Conservation (phyloP, 2,329 filamentous ascomycete genomes). For the Trichophyton simii region DNA sequence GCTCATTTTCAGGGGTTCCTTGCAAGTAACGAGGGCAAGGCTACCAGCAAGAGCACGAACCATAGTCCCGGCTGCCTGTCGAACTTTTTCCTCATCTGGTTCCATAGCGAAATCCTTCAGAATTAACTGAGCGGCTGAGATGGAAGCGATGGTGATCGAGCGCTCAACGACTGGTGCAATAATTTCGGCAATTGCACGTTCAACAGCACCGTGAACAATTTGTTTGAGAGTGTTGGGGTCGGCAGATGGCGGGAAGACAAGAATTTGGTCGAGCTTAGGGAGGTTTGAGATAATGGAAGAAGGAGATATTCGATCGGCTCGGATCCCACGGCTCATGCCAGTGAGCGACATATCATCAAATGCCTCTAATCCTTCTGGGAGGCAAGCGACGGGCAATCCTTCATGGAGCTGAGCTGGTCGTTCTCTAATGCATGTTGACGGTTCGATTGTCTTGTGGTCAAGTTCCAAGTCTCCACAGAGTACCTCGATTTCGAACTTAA, state of each 20-base stretch:
- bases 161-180: slow-evolving; percentile 95
- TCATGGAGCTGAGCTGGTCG: slow-evolving; percentile 53
- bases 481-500: slow-evolving; percentile 98
- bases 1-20: slow-evolving; percentile 89
- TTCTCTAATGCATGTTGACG: slow-evolving; percentile 73
- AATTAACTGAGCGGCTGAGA: slow-evolving; percentile 89
- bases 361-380: slow-evolving; percentile 58
- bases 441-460: slow-evolving; percentile 85
- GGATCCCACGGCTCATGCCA: slow-evolving; percentile 54
- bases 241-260: slow-evolving; percentile 65
- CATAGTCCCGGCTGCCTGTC: slow-evolving; percentile 80
- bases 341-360: slow-evolving; percentile 77
- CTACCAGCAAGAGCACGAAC: slow-evolving; percentile 90
- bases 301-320: slow-evolving; percentile 61
- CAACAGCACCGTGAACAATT: slow-evolving; percentile 77
- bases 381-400: slow-evolving; percentile 38
- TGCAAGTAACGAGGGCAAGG: slow-evolving; percentile 91
- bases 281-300: slow-evolving; percentile 66
- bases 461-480: slow-evolving; percentile 83
- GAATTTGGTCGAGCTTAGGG: slow-evolving; percentile 66
- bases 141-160: slow-evolving; percentile 94
- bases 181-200: slow-evolving; percentile 85
- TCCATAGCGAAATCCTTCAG: slow-evolving; percentile 95
- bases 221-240: slow-evolving; percentile 52
- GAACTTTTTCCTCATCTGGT: slow-evolving; percentile 72